Evolutionary conservation across 2,329 filamentous ascomycete species (phyloP), one percentile per base, ranked within the genome.

Genomic region (Polychaeton citri): DNA sequence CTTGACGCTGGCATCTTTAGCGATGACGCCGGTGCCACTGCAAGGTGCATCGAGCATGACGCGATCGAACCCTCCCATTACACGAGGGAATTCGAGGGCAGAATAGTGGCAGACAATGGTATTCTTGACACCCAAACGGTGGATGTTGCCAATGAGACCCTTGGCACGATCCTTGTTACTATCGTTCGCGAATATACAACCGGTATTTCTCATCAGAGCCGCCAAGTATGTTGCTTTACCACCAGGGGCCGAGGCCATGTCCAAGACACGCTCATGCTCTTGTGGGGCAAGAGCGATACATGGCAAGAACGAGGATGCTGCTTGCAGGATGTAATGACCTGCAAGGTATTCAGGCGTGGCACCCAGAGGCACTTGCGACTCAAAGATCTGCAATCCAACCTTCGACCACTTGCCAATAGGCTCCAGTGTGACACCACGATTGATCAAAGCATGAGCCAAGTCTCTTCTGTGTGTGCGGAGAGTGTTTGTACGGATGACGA

Each of bases 351-450:
- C 90, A 7, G 90, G 90, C 1, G 90, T 98, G 19, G 90, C 90
- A 71, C 87, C 87, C 1, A 95, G 73, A 2, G 86, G 85, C 0
- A 82, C 77, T 37, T 78, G 80, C 39, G 81, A 83, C 61, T 98
- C 90, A 58, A 98, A 98, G 41, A 98, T 76, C 60, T 98, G 90
- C 28, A 98, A 72, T 33, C 90, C 90, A 44, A 98, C 86, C 66
- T 98, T 98, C 48, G 82, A 90, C 90, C 90, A 98, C 62, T 96
- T 96, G 42, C 90, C 90, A 13, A 98, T 85, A 2, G 90, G 90
- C 61, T 98, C 88, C 26, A 98, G 74, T 10, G 87, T 92, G 33
- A 98, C 90, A 45, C 90, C 90, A 44, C 88, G 82, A 65, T 94
- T 94, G 69, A 95, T 95, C 41, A 95, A 72, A 2, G 87, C 74